phyloP scores from a whole-genome alignment of 306 rosid species.

The Cucumis cinereus region DNA sequence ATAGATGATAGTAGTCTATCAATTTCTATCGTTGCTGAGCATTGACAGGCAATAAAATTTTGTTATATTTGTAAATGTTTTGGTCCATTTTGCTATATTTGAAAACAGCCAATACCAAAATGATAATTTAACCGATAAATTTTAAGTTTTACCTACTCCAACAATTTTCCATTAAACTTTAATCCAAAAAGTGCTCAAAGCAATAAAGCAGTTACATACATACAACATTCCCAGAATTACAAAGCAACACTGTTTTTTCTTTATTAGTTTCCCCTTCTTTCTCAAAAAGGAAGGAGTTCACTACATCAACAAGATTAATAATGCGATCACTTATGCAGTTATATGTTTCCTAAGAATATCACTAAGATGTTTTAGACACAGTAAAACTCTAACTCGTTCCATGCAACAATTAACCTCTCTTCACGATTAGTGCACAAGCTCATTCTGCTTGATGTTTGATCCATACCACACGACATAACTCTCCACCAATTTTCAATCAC shows the following conservation, averaged over 20 bases:
- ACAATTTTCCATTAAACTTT: not conserved
- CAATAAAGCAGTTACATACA: not conserved
- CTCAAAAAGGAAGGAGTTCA: not conserved
- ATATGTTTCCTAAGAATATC: not conserved
- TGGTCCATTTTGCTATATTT: too few species aligned
- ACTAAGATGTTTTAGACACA: not conserved
- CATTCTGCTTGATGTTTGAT: not conserved
- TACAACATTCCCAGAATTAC: not conserved
- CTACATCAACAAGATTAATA: not conserved
- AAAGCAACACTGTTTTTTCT: not conserved
- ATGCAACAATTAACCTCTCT: not conserved
- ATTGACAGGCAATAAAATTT: too few species aligned
- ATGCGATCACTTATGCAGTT: not conserved
- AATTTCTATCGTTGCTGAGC: too few species aligned
- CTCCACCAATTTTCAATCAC: not conserved
- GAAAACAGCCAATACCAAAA: too few species aligned
- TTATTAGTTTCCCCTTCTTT: not conserved
- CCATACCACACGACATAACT: not conserved
- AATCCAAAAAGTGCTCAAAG: not conserved
- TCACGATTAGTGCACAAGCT: not conserved
- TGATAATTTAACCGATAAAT: too few species aligned
- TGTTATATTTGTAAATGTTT: too few species aligned
- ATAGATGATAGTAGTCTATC: too few species aligned
- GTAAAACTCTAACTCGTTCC: not conserved
- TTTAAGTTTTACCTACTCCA: not conserved